Evolutionary conservation across 805 yeast genomes (phyloP).

Genomic region (Yarrowia bubula): DNA sequence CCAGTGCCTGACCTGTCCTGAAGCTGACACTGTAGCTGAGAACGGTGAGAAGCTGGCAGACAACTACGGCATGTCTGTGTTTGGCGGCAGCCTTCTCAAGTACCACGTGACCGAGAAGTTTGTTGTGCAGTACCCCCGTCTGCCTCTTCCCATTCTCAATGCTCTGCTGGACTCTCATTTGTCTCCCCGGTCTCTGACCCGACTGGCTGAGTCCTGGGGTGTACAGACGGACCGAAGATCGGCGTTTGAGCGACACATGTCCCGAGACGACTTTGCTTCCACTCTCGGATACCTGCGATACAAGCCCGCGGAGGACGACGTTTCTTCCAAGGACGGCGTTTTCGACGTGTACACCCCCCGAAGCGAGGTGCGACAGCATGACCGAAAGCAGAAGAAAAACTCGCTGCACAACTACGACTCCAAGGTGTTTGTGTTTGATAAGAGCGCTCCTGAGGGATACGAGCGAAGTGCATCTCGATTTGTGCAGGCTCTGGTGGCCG

Average conservation of each 20-base stretch:
- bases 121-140: conserved; percentile 77
- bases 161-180: conserved; percentile 74
- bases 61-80: conserved; percentile 74
- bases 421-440: background rate
- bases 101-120: conserved; percentile 75
- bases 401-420: conserved; percentile 24
- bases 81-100: conserved; percentile 75
- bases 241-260: conserved; percentile 61
- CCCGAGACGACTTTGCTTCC: conserved; percentile 65
- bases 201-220: conserved; percentile 82
- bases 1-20: conserved; percentile 67
- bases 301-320: conserved; percentile 32
- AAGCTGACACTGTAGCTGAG: conserved; percentile 39
- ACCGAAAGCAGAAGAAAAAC: conserved; percentile 34
- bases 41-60: conserved; percentile 54
- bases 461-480: conserved; percentile 55
- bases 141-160: conserved; percentile 75
- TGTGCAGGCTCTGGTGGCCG: conserved; percentile 81
- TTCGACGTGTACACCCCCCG: conserved; percentile 38
- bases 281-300: conserved; percentile 53
- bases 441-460: conserved; percentile 40
- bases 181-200: conserved; percentile 62
- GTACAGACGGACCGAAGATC: conserved; percentile 70
- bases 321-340: conserved; percentile 32
- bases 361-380: conserved; percentile 47